Conservation (phyloP, 2,329 filamentous ascomycete species). For the Colletotrichum sp. region DNA sequence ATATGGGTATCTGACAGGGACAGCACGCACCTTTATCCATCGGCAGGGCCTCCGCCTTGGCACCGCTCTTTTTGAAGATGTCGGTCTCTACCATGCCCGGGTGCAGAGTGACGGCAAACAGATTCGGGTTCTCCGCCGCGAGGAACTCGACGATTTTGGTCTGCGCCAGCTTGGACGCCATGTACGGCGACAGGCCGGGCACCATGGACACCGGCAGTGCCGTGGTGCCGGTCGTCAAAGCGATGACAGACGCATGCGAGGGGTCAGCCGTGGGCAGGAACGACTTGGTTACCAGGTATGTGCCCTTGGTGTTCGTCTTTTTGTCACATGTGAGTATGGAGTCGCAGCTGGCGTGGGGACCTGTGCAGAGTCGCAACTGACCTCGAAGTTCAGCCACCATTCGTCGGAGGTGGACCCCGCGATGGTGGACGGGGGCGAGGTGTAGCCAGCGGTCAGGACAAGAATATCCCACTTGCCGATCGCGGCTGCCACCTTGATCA, state of each 20-base stretch:
- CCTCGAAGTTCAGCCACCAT: slow-evolving; percentile 29
- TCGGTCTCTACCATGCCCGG: slow-evolving; percentile 28
- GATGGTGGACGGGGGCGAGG: slow-evolving; percentile 18
- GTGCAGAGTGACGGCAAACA: slow-evolving; percentile 26
- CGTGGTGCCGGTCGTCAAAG: slow-evolving; percentile 24
- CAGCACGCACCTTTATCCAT: slow-evolving; percentile 23
- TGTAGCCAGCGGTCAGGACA: slow-evolving; percentile 19
- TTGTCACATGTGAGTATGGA: not conserved
- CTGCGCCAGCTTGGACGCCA: slow-evolving; percentile 20
- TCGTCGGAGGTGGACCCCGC: slow-evolving; percentile 19
- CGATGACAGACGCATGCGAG: slow-evolving; percentile 20
- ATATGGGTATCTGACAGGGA: not conserved
- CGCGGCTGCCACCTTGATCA: slow-evolving; percentile 4
- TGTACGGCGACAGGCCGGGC: slow-evolving; percentile 21
- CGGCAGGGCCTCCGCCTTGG: slow-evolving; percentile 23
- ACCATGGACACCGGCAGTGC: slow-evolving; percentile 20
- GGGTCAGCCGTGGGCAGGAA: slow-evolving; percentile 45
- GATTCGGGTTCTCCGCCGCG: slow-evolving; percentile 26
- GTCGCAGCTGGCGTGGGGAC: not conserved
- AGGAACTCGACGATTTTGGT: slow-evolving; percentile 37
- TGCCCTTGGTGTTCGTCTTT: slow-evolving; percentile 56
- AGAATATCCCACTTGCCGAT: slow-evolving; percentile 23
- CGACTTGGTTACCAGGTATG: slow-evolving; percentile 45
- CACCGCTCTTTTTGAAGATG: slow-evolving; percentile 25
- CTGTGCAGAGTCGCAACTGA: not conserved